phyloP scores from a whole-genome alignment of 116 monocot species.

The Cymodocea nodosa region DNA sequence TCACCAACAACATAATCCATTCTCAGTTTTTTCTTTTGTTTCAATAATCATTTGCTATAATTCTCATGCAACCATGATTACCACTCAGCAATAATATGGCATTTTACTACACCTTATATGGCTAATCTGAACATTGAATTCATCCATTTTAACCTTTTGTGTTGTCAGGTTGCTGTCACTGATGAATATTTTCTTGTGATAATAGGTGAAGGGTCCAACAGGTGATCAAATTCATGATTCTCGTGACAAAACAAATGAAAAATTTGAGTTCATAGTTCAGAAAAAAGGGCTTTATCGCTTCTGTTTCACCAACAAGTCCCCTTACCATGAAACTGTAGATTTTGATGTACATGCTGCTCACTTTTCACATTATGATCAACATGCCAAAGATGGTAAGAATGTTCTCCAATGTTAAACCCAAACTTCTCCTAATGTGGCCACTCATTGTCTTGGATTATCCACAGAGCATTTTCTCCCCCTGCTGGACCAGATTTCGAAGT shows the following conservation, averaged over 20 bases:
- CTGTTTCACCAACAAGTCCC: slow-evolving; percentile 96
- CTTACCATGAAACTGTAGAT: slow-evolving; percentile 92
- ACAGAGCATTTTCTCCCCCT: slow-evolving; percentile 82
- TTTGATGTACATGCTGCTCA: slow-evolving; percentile 87
- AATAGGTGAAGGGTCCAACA: slow-evolving; percentile 68
- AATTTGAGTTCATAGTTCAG: slow-evolving; percentile 80
- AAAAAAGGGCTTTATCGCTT: slow-evolving; percentile 81
- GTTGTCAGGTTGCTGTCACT: no score
- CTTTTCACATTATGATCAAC: slow-evolving; percentile 71
- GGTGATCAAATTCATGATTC: slow-evolving; percentile 85
- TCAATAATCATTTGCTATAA: no score
- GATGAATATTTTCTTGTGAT: slow-evolving; percentile 4
- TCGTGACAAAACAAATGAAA: slow-evolving; percentile 74
- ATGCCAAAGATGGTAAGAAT: slow-evolving; percentile 90
- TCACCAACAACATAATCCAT: no score
- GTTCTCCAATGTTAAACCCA: neutral
- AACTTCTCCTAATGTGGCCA: neutral
- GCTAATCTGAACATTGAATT: no score
- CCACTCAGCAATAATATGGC: no score
- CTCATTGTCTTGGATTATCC: slow-evolving; percentile 5
- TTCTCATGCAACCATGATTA: no score
- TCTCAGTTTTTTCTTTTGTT: no score
- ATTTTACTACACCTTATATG: no score
- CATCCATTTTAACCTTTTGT: no score
- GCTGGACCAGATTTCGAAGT: slow-evolving; percentile 69